Base-by-base conservation (phyloP, 2,329 filamentous ascomycete genomes). In the Fusarium xylarioides region DNA sequence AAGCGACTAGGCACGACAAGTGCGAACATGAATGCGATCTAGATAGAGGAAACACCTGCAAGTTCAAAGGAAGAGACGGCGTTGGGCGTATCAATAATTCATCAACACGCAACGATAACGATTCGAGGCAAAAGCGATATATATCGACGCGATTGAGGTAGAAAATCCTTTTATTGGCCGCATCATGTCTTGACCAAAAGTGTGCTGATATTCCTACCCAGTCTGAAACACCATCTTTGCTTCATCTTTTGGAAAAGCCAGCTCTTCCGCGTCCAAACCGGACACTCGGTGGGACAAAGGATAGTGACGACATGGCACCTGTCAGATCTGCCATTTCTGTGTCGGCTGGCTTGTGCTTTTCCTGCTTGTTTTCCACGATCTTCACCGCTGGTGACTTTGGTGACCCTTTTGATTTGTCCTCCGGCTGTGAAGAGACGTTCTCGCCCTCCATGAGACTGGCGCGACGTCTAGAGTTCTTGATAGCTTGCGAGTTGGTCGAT, bases 241-340 rank as follows among this genome's bases (percentile, higher is more conserved):
- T 63, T 77, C 81, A 88, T 74, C 79, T 82, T 76, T 82, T 88
- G 37, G 86, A 81, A 73, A 91, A 89, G 1, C 89, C 89, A 44
- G 85, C 81, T 64, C 85, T 86, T 53, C 86, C 86, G 64, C 88
- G 86, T 19, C 91, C 91, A 79, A 93, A 93, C 15, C 88, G 87
- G 56, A 94, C 83, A 74, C 88, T 92, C 26, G 86, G 85, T 23
- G 93, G 93, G 11, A 95, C 86, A 76, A 95, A 93, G 58, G 89
- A 89, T 68, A 95, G 82, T 7, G 91, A 85, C 2, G 92, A 93
- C 91, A 95, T 93, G 63, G 91, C 89, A 12, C 86, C 87, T 4
- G 89, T 83, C 9, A 95, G 83, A 59, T 87, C 87, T 49, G 91
- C 89, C 87, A 93, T 91, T 21, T 88, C 85, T 23, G 86, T 83